Conservation (phyloP, 2,329 filamentous ascomycete species). For the Parastagonospora nodorum region DNA sequence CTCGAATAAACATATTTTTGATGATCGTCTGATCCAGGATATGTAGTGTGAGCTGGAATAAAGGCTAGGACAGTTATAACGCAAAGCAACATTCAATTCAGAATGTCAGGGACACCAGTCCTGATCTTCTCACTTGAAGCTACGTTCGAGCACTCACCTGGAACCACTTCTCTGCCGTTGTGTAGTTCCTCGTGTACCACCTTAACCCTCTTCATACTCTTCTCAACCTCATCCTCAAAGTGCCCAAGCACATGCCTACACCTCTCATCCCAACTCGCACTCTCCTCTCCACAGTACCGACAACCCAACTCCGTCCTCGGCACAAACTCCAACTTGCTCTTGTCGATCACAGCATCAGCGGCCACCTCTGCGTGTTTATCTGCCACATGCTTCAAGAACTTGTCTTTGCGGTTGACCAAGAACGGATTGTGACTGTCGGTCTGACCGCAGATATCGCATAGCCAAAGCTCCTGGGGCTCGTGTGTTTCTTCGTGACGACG, state of each 20-base stretch:
- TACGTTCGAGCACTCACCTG: too few relatives aligned
- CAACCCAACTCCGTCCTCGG: slow-evolving; percentile 17
- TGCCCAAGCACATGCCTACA: slow-evolving; percentile 27
- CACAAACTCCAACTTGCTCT: slow-evolving; percentile 20
- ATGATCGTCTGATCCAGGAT: too few relatives aligned
- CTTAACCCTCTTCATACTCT: slow-evolving; percentile 1
- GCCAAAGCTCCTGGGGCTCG: slow-evolving; percentile 33
- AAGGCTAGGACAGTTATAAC: too few relatives aligned
- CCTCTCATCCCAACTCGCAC: slow-evolving; percentile 24
- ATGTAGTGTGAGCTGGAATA: too few relatives aligned
- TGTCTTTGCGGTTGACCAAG: slow-evolving; percentile 30
- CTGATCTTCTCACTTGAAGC: too few relatives aligned
- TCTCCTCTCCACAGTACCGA: slow-evolving; percentile 13
- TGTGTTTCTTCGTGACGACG: slow-evolving; percentile 35
- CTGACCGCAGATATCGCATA: slow-evolving; percentile 22
- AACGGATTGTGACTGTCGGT: slow-evolving; percentile 11
- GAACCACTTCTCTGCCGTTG: neutral
- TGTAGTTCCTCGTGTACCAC: neutral
- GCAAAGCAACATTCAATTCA: too few relatives aligned
- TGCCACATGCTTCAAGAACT: slow-evolving; percentile 27
- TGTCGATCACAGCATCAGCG: slow-evolving; percentile 15
- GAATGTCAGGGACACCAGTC: too few relatives aligned
- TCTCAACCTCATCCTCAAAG: slow-evolving; percentile 21
- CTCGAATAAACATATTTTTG: too few relatives aligned
- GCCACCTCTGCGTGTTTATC: slow-evolving; percentile 14